Conservation (phyloP, 148 eudicot genomes). For the Pouteria glomerata region DNA sequence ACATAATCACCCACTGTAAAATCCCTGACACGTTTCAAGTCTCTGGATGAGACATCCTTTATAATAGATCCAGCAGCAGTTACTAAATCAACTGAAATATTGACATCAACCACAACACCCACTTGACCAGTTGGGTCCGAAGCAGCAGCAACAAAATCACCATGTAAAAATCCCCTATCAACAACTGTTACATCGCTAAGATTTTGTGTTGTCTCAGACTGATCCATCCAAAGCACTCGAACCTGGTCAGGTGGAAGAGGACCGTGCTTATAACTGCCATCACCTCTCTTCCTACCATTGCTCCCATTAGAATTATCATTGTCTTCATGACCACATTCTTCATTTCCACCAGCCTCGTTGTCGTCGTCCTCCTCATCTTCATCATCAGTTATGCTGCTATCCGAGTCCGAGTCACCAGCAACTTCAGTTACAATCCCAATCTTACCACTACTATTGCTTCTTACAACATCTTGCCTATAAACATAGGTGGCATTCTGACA, state of each 20-base stretch:
- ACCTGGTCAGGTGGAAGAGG: constrained; percentile 75
- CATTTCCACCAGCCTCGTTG: constrained; percentile 25
- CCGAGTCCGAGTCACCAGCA: constrained; percentile 92
- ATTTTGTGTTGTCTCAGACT: constrained; percentile 56
- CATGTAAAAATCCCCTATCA: constrained; percentile 82
- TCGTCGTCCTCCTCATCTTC: constrained; percentile 41
- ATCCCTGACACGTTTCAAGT: constrained; percentile 77
- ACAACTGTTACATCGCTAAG: constrained; percentile 55
- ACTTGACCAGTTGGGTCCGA: constrained; percentile 85
- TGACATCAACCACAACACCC: constrained; percentile 79
- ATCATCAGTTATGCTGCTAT: constrained; percentile 68
- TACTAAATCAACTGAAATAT: constrained; percentile 62
- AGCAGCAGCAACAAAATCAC: constrained; percentile 89
- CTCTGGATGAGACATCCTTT: constrained; percentile 52
- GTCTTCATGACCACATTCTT: constrained; percentile 31
- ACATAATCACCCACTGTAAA: constrained; percentile 83
- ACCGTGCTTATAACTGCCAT: constrained; percentile 24
- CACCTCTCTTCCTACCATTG: constrained; percentile 26
- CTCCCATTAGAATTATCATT: constrained; percentile 30
- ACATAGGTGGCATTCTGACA: constrained; percentile 36
- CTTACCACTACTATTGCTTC: constrained; percentile 44
- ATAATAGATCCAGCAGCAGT: constrained; percentile 53
- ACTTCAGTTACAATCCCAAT: constrained; percentile 90
- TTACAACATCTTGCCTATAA: constrained; percentile 87
- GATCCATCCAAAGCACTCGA: constrained; percentile 88